A percentile compares a stretch with the other conserved stretches of the same genome.
Evolutionary conservation across 2,329 filamentous ascomycete genomes (phyloP).

Genomic region (Cladophialophora immunda): DNA sequence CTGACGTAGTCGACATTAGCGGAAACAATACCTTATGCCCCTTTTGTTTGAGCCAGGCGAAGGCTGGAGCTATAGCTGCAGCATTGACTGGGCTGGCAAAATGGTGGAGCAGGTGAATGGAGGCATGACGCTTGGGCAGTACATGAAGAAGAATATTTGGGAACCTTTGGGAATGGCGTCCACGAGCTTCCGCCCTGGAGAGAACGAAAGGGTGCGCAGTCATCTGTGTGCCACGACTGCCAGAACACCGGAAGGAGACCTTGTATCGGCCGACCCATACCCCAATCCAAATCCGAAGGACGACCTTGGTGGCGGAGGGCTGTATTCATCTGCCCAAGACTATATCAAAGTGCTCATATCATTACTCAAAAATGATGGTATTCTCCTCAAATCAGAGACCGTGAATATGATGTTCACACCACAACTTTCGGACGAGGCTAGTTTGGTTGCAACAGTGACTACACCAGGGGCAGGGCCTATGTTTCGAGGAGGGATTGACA

Average conservation of each 20-base stretch:
- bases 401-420: slow-evolving; percentile 38
- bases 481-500: slow-evolving; percentile 25
- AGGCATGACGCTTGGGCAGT: slow-evolving; percentile 50
- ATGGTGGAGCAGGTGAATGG: slow-evolving; percentile 58
- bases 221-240: slow-evolving; percentile 47
- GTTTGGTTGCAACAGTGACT: slow-evolving; percentile 13
- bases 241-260: slow-evolving; percentile 49
- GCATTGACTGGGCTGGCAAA: slow-evolving; percentile 62
- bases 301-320: slow-evolving; percentile 57
- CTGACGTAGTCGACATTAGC: slow-evolving; percentile 1
- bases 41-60: slow-evolving; percentile 56
- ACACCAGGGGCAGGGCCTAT: slow-evolving; percentile 12
- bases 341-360: slow-evolving; percentile 46
- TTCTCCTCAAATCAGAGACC: slow-evolving; percentile 42
- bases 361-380: slow-evolving; percentile 45
- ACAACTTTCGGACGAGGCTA: slow-evolving; percentile 26
- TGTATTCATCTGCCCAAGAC: slow-evolving; percentile 47
- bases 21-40: slow-evolving; percentile 17
- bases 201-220: slow-evolving; percentile 22
- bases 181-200: slow-evolving; percentile 25
- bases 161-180: slow-evolving; percentile 55
- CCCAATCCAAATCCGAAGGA: slow-evolving; percentile 48
- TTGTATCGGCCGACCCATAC: slow-evolving; percentile 50
- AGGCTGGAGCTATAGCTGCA: slow-evolving; percentile 60
- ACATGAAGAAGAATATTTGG: slow-evolving; percentile 57